Conservation (phyloP, 2,329 filamentous ascomycete genomes). For the Stemphylium vesicarium region DNA sequence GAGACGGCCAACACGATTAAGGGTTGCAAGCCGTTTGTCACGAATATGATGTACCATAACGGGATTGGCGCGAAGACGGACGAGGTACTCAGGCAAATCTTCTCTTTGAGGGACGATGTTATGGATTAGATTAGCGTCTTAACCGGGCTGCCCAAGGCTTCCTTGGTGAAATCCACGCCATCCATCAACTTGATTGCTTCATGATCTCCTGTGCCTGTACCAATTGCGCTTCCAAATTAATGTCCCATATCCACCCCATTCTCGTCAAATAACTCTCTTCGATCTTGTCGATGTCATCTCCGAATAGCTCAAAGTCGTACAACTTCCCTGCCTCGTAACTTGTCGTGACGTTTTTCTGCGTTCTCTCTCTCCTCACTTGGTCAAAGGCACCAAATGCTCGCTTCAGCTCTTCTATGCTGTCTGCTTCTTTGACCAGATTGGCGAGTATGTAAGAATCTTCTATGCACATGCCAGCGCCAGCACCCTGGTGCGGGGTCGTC, state of each 20-base stretch:
- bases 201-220: conserved; percentile 40
- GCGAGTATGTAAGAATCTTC: conserved; percentile 57
- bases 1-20: conserved; percentile 77
- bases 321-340: conserved; percentile 44
- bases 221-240: conserved; percentile 47
- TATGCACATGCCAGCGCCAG: conserved; percentile 63
- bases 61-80: conserved; percentile 75
- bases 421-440: conserved; percentile 37
- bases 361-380: conserved; percentile 35
- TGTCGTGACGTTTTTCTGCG: conserved; percentile 36
- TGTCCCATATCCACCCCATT: conserved; percentile 52
- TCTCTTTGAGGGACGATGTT: conserved; percentile 75
- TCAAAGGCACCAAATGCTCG: conserved; percentile 43
- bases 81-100: conserved; percentile 78
- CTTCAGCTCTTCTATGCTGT: conserved; percentile 38
- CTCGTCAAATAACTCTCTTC: conserved; percentile 38
- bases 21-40: conserved; percentile 80
- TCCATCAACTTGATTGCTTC: conserved; percentile 1
- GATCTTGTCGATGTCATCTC: conserved; percentile 50
- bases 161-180: neutral
- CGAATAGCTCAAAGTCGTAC: conserved; percentile 50
- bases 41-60: conserved; percentile 87
- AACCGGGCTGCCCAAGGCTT: too few species aligned
- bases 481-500: conserved; percentile 61
- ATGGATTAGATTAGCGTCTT: too few species aligned